These are phyloP conservation scores for Colletotrichum nymphaeae DNA, from an alignment of 2,329 filamentous ascomycete species.

Conservation along the genomic window DNA sequence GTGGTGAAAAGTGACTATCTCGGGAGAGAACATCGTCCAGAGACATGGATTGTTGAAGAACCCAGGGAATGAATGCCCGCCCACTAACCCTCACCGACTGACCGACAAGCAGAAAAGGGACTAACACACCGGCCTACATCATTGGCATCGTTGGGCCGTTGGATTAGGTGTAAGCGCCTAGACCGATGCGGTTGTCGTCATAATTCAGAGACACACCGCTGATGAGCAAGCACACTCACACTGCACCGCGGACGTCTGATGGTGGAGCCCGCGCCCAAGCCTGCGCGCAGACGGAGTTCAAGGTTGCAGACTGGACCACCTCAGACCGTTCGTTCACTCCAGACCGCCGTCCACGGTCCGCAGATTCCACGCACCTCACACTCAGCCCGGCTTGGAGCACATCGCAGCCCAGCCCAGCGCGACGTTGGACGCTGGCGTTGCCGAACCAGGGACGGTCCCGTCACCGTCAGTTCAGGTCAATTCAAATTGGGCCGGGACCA, in stretches of 20 bases:
- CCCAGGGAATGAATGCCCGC: not conserved
- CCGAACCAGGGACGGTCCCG: constrained; percentile 1
- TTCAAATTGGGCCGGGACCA: not conserved
- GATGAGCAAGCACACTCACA: constrained; percentile 24
- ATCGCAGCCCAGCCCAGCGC: constrained; percentile 2
- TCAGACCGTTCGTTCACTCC: constrained; percentile 12
- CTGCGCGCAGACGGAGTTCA: not conserved
- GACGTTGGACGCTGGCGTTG: constrained; percentile 6
- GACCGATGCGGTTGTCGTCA: constrained; percentile 26
- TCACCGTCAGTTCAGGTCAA: not conserved
- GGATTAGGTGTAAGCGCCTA: constrained; percentile 1
- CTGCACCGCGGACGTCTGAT: not conserved
- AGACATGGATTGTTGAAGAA: constrained; percentile 11
- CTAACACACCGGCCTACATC: not conserved
- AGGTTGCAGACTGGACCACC: constrained; percentile 1
- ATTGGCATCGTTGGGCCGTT: not conserved
- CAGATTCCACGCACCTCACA: not conserved
- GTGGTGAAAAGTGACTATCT: not conserved
- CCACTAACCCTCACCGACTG: not conserved
- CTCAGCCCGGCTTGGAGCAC: not conserved
- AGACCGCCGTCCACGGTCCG: constrained; percentile 5
- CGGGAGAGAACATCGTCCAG: not conserved
- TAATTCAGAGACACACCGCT: constrained; percentile 29
- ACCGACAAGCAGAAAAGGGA: not conserved
- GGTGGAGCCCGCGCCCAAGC: constrained; percentile 3